phyloP scores from a whole-genome alignment of 805 yeast species.

The Komagataella mondaviorum region DNA sequence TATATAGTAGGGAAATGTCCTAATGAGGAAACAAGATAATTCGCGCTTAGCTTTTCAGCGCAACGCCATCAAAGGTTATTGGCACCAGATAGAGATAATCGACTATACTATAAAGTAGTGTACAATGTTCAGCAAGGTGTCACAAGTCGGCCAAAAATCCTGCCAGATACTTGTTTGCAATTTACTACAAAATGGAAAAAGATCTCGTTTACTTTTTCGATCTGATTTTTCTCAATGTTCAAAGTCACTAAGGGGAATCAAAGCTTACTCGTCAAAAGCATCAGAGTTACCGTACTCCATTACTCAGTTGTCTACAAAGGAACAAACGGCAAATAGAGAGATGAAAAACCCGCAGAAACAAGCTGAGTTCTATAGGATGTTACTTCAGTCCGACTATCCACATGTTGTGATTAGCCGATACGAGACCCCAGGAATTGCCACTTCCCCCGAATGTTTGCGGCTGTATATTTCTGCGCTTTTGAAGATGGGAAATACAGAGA shows the following conservation, averaged over 20 bases:
- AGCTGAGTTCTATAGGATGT: constrained; percentile 67
- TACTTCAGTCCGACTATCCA: constrained; percentile 79
- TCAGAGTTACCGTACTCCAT: background rate
- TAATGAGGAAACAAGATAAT: too few relatives aligned
- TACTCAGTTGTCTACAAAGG: constrained; percentile 39
- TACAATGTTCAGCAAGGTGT: background rate
- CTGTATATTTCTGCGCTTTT: constrained; percentile 73
- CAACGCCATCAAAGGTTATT: background rate
- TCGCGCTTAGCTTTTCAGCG: too few relatives aligned
- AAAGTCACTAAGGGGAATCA: background rate
- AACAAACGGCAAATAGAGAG: constrained; percentile 77
- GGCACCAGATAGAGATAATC: background rate
- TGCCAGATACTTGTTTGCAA: background rate
- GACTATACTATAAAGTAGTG: background rate
- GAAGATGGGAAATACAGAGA: constrained; percentile 62
- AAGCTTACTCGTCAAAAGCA: background rate
- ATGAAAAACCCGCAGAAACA: constrained; percentile 58
- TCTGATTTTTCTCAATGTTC: background rate
- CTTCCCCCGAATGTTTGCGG: constrained; percentile 64
- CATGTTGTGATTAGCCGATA: constrained; percentile 89
- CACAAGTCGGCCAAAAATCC: background rate
- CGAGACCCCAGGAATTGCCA: constrained; percentile 88
- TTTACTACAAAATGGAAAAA: background rate
- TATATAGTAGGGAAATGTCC: too few relatives aligned
- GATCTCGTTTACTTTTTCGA: background rate